phyloP scores from a whole-genome alignment of 192 early-diverging fungal species.

The Coemansia sp. region DNA sequence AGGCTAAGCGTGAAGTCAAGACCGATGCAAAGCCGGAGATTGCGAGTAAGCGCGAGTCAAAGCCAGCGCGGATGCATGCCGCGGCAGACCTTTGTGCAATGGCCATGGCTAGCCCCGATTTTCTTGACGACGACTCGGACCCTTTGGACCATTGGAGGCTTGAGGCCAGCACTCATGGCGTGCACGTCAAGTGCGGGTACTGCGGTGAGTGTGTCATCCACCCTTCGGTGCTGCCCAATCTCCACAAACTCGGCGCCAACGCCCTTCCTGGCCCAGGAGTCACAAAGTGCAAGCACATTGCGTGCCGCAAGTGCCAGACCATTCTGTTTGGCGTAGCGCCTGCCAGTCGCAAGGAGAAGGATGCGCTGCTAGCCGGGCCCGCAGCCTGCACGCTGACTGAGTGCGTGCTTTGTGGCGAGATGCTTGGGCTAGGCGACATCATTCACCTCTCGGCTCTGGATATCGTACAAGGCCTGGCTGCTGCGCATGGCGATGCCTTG shows the following conservation, averaged over 20 bases:
- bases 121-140: neutral
- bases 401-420: constrained; percentile 40
- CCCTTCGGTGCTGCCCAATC: neutral
- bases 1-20: neutral
- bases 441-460: constrained; percentile 16
- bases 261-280: constrained; percentile 41
- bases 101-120: constrained; percentile 2
- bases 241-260: constrained; percentile 6
- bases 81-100: constrained; percentile 14
- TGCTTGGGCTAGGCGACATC: constrained; percentile 28
- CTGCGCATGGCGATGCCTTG: neutral
- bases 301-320: constrained; percentile 32
- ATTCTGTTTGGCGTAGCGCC: constrained; percentile 29
- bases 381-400: constrained; percentile 21
- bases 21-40: neutral
- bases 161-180: constrained; percentile 12
- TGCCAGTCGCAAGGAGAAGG: constrained; percentile 14
- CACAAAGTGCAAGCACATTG: constrained; percentile 42
- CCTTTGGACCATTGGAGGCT: constrained; percentile 17
- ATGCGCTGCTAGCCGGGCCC: constrained; percentile 5
- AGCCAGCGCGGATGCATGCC: neutral
- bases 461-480: constrained; percentile 1
- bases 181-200: constrained; percentile 30
- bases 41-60: neutral
- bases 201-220: constrained; percentile 26